A percentile compares a stretch with the other conserved stretches of the same genome.
Evolutionary conservation across 129 eudicot species (phyloP).

Genomic region (Smallanthus sonchifolius): DNA sequence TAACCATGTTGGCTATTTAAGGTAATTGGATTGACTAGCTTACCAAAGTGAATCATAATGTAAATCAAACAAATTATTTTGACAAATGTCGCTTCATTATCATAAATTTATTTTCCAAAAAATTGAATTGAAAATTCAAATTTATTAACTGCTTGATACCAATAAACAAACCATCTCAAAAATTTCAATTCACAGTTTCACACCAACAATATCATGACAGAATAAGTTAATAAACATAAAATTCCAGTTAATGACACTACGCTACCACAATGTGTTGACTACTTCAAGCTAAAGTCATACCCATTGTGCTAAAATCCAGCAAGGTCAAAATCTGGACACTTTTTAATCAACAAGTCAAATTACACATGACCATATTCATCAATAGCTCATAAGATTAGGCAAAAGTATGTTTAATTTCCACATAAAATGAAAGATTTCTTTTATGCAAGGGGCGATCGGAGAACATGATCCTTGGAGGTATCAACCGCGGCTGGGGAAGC

Average conservation of each 20-base stretch:
- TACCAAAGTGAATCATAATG: too few relatives aligned
- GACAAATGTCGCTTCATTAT: too few relatives aligned
- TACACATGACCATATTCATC: constrained; percentile 23
- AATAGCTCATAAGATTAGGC: constrained; percentile 17
- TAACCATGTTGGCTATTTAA: too few relatives aligned
- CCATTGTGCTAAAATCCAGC: constrained; percentile 22
- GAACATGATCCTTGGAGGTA: constrained; percentile 73
- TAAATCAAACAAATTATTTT: too few relatives aligned
- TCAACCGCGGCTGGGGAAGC: constrained; percentile 62
- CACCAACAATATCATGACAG: too few relatives aligned
- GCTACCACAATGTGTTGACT: background rate
- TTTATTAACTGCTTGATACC: too few relatives aligned
- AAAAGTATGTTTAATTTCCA: background rate
- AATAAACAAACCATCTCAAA: too few relatives aligned
- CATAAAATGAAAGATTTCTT: background rate
- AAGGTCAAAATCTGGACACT: constrained; percentile 32
- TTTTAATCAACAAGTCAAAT: constrained; percentile 10
- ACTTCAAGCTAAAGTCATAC: constrained; percentile 13
- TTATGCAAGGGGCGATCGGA: constrained; percentile 65
- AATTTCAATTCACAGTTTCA: too few relatives aligned
- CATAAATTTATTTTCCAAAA: too few relatives aligned
- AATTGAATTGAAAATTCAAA: too few relatives aligned
- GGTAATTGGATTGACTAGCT: too few relatives aligned
- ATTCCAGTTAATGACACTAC: constrained; percentile 6
- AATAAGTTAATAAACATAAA: background rate